Evolutionary conservation across 441 rosid genomes (phyloP).

Genomic region (Pelargonium cotyledonis): DNA sequence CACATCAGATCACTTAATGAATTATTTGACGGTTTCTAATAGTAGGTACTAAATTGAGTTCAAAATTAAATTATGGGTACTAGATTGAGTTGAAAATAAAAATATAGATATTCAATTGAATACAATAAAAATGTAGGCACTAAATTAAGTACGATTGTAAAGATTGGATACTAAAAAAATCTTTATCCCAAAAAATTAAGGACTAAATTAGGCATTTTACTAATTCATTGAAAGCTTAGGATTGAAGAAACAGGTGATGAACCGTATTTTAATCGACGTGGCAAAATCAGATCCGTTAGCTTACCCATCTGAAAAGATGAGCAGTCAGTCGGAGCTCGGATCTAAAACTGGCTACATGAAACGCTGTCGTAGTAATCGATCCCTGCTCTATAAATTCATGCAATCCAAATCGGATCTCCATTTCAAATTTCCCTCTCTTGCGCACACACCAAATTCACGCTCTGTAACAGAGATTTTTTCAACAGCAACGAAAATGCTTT

Average conservation of each 20-base stretch:
- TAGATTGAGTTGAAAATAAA: too few relatives aligned
- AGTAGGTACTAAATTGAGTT: too few relatives aligned
- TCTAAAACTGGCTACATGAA: not conserved
- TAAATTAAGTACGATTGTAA: too few relatives aligned
- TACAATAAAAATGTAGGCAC: too few relatives aligned
- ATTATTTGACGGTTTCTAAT: too few relatives aligned
- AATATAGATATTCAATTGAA: too few relatives aligned
- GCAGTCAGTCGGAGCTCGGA: not conserved
- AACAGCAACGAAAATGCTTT: constrained; percentile 44
- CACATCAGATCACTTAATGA: too few relatives aligned
- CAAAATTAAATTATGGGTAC: too few relatives aligned
- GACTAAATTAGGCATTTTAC: too few relatives aligned
- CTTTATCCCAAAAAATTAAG: too few relatives aligned
- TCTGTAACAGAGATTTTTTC: constrained; percentile 9
- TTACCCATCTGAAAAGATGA: not conserved
- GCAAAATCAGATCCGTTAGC: not conserved
- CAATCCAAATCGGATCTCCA: not conserved
- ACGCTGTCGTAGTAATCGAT: not conserved
- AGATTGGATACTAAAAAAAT: too few relatives aligned
- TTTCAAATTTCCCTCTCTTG: constrained; percentile 15
- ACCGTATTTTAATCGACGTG: not conserved
- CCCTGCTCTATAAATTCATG: not conserved
- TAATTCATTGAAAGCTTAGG: too few relatives aligned
- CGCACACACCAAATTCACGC: constrained; percentile 11
- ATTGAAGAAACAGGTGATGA: not conserved